phyloP scores from a whole-genome alignment of 1,284 basidiomycete species.

The Fomes fomentarius region DNA sequence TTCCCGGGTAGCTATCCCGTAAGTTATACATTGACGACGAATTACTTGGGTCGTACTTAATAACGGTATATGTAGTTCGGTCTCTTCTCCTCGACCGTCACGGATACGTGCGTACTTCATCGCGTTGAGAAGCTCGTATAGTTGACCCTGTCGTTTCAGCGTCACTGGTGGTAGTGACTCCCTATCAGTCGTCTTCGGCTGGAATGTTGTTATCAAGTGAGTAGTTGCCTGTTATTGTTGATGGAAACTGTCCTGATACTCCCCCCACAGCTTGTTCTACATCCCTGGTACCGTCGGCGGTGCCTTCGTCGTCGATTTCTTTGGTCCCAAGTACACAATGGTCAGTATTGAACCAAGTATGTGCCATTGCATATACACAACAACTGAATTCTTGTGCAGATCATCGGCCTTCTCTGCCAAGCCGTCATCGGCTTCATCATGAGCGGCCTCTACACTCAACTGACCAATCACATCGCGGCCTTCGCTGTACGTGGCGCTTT shows the following conservation, averaged over 20 bases:
- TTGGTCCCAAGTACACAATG: slow-evolving; percentile 82
- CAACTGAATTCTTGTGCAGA: too few species aligned
- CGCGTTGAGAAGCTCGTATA: not conserved
- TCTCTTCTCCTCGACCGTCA: slow-evolving; percentile 82
- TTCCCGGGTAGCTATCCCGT: slow-evolving; percentile 56
- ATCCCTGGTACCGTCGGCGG: slow-evolving; percentile 80
- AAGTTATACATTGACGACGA: slow-evolving; percentile 27
- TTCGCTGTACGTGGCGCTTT: slow-evolving; percentile 64
- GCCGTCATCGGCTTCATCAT: slow-evolving; percentile 83
- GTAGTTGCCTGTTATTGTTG: too few species aligned
- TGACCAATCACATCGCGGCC: slow-evolving; percentile 69
- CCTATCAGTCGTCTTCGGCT: slow-evolving; percentile 69
- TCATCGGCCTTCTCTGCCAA: slow-evolving; percentile 70
- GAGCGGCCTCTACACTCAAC: slow-evolving; percentile 73
- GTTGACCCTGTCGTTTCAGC: slow-evolving; percentile 33
- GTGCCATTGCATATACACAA: too few species aligned
- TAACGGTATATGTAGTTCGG: slow-evolving; percentile 63
- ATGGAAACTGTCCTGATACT: too few species aligned
- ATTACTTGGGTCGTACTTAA: not conserved
- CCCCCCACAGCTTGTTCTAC: slow-evolving; percentile 71
- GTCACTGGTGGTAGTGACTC: slow-evolving; percentile 58
- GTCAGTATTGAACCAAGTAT: slow-evolving; percentile 36
- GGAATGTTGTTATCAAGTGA: slow-evolving; percentile 80
- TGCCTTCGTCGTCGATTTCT: slow-evolving; percentile 76
- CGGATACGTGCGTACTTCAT: slow-evolving; percentile 52